Evolutionary conservation across 129 eudicot species (phyloP), one percentile per base, ranked within the genome.

Genomic region (Mikania micrantha): DNA sequence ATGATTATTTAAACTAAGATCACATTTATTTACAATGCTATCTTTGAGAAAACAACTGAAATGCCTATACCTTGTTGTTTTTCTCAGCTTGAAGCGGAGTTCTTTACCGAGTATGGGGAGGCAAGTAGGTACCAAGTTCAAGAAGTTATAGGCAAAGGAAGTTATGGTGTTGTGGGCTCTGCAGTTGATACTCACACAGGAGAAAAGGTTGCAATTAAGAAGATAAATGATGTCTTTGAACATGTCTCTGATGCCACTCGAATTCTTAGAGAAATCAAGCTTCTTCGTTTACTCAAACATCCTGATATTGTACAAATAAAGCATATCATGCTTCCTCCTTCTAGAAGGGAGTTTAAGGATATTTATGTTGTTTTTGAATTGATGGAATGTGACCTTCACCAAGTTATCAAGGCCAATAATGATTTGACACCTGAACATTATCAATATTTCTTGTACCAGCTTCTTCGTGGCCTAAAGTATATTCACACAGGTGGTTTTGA

Each of bases 161-260:
- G 96, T 62, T 88, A 88, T 62, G 96, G 96, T 54, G 90, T 85
- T 79, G 96, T 89, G 34, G 90, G 87, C 20, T 84, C 96, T 35
- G 96, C 96, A 17, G 42, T 71, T 45, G 85, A 86, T 72, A 80
- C 85, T 22, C 82, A 80, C 38, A 86, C 84, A 1, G 92, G 92
- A 66, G 88, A 86, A 78, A 86, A 74, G 71, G 88, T 86, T 44
- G 92, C 92, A 10, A 86, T 86, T 17, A 86, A 86, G 71, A 89
- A 89, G 72, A 89, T 89, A 47, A 79, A 85, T 61, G 96, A 89
- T 72, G 96, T 89, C 2, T 89, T 89, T 28, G 96, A 89, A 79
- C 93, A 89, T 75, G 96, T 89, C 64, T 89, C 96, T 45, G 96
- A 89, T 67, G 96, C 96, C 78, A 85, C 94, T 20, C 64, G 96